Conservation (phyloP, 2,329 filamentous ascomycete species). For the Mycosphaerelloides madeirae region DNA sequence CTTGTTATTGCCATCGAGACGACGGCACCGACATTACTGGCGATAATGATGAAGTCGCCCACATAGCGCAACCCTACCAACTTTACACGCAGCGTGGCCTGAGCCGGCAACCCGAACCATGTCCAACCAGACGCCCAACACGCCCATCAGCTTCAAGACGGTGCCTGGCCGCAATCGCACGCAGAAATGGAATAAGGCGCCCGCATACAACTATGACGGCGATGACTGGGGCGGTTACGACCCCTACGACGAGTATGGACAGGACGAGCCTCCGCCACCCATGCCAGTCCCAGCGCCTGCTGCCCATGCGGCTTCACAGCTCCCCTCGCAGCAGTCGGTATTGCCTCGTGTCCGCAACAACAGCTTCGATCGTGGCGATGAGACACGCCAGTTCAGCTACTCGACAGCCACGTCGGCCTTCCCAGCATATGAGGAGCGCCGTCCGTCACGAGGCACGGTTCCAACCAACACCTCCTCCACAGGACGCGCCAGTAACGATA, state of each 20-base stretch:
- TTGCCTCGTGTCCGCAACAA: constrained; percentile 31
- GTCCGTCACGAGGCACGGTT: not conserved
- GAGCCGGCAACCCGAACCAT: not conserved
- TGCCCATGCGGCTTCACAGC: too few relatives aligned
- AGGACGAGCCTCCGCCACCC: constrained; percentile 38
- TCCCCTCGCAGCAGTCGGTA: constrained; percentile 23
- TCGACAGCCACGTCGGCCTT: constrained; percentile 15
- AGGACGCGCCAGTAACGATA: constrained; percentile 12
- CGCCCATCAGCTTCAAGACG: constrained; percentile 61
- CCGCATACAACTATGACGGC: constrained; percentile 79
- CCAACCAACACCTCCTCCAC: constrained; percentile 8
- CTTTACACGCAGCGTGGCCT: not conserved
- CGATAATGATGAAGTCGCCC: too few relatives aligned
- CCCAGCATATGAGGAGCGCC: constrained; percentile 11
- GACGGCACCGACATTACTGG: too few relatives aligned
- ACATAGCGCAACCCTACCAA: not conserved
- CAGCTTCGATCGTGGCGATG: constrained; percentile 54
- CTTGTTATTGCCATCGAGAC: too few relatives aligned
- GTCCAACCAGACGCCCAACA: constrained; percentile 9
- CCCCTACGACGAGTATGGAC: constrained; percentile 53
- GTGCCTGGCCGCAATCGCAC: constrained; percentile 88
- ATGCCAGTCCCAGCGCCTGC: constrained; percentile 13
- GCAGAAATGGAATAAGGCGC: constrained; percentile 91
- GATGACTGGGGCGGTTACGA: constrained; percentile 80
- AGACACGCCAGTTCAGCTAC: constrained; percentile 45